Evolutionary conservation across 2,329 filamentous ascomycete genomes (phyloP).

Genomic region (Penicillium brasilianum): DNA sequence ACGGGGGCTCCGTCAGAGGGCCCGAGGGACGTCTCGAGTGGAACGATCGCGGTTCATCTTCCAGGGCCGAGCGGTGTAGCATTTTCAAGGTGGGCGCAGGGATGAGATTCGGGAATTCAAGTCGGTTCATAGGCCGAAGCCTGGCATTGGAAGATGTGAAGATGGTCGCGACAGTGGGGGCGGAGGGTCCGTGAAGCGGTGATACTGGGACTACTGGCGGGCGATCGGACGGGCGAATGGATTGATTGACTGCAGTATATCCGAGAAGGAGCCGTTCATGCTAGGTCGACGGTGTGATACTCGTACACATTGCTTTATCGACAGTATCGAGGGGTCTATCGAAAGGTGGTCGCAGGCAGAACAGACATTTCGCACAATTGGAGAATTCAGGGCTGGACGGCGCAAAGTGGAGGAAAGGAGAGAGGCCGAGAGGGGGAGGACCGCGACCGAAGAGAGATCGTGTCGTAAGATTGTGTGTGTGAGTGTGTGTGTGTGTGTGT

Average conservation of each 20-base stretch:
- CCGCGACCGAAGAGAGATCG: neutral
- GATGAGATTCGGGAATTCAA: constrained; percentile 5
- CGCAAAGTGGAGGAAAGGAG: neutral
- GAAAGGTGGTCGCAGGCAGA: constrained; percentile 9
- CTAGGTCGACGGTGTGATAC: constrained; percentile 12
- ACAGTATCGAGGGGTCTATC: constrained; percentile 17
- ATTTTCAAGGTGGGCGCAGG: constrained; percentile 21
- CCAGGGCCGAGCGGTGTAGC: constrained; percentile 32
- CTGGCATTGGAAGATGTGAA: constrained; percentile 12
- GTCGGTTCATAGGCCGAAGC: constrained; percentile 9
- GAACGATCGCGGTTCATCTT: constrained; percentile 31
- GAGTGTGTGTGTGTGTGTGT: neutral
- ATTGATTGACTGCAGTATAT: constrained; percentile 3
- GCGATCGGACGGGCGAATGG: constrained; percentile 7
- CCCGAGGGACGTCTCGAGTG: constrained; percentile 28
- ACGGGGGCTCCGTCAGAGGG: constrained; percentile 20
- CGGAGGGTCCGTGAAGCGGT: neutral
- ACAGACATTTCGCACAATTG: constrained; percentile 23
- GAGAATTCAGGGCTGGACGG: neutral
- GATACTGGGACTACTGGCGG: neutral
- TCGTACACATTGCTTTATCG: constrained; percentile 20
- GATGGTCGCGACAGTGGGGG: neutral
- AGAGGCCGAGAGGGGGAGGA: neutral
- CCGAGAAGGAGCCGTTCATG: constrained; percentile 20
- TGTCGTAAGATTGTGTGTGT: neutral